Evolutionary conservation across 768 basidiomycete species (phyloP).

Genomic region (Tylopilus plumbeoviolaceoides): DNA sequence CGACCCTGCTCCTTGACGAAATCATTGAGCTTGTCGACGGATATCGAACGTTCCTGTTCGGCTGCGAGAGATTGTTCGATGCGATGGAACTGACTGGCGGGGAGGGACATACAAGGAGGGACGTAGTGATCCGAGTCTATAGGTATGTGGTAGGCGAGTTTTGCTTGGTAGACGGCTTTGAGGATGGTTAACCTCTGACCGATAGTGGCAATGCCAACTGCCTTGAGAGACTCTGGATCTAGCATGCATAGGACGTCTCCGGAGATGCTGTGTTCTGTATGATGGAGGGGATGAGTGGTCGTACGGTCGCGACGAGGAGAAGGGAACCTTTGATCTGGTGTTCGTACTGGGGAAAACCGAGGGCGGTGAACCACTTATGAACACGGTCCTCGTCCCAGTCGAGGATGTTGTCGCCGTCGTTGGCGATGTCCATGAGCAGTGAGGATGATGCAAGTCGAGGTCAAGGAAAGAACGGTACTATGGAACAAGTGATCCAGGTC

Average conservation of each 20-base stretch:
- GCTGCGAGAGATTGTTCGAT: constrained; percentile 35
- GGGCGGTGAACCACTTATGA: constrained; percentile 65
- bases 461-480: background rate
- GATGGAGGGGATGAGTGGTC: constrained; percentile 1
- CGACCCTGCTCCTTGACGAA: constrained; percentile 74
- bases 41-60: constrained; percentile 54
- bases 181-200: constrained; percentile 91
- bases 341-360: constrained; percentile 88
- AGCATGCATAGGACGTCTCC: constrained; percentile 86
- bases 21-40: constrained; percentile 62
- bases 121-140: constrained; percentile 83
- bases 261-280: constrained; percentile 81
- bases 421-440: constrained; percentile 29
- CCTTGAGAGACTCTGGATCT: constrained; percentile 79
- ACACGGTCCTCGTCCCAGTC: constrained; percentile 82
- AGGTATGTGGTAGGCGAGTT: constrained; percentile 77
- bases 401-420: constrained; percentile 33
- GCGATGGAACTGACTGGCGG: background rate
- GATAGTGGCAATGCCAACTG: constrained; percentile 82
- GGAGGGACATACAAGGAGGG: constrained; percentile 69
- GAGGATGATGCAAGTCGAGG: background rate
- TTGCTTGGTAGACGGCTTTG: constrained; percentile 87
- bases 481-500: constrained; percentile 7
- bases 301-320: background rate
- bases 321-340: constrained; percentile 66